Evolutionary conservation across 2,329 filamentous ascomycete genomes (phyloP).

Genomic region (Incumbomyces delicatus): DNA sequence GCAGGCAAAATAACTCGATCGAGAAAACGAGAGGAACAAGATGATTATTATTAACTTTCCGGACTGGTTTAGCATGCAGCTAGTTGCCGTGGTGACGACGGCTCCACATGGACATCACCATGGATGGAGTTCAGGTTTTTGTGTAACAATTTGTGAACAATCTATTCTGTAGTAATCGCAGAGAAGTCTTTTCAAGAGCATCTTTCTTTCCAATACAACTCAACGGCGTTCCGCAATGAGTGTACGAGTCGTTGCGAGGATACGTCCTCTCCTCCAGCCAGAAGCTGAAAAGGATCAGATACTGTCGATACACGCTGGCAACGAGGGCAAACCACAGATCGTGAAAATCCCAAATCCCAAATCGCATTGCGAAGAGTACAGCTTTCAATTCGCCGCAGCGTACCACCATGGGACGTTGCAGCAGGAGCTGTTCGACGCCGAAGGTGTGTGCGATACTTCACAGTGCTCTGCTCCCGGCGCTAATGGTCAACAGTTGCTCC

Average conservation of each 20-base stretch:
- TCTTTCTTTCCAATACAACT: too few relatives aligned
- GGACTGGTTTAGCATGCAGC: too few relatives aligned
- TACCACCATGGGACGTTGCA: conserved; percentile 74
- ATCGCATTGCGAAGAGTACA: conserved; percentile 82
- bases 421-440: conserved; percentile 76
- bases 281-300: conserved; percentile 85
- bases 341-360: conserved; percentile 90
- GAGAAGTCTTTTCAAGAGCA: too few relatives aligned
- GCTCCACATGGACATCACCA: too few relatives aligned
- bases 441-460: conserved; percentile 50
- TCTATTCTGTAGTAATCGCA: too few relatives aligned
- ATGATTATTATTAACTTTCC: too few relatives aligned
- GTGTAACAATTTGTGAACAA: too few relatives aligned
- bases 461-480: background rate
- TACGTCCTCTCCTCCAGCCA: conserved; percentile 75
- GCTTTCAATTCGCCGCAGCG: conserved; percentile 88
- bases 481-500: conserved; percentile 58
- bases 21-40: too few relatives aligned
- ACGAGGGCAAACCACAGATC: conserved; percentile 51
- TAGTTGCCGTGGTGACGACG: too few relatives aligned
- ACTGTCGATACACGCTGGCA: conserved; percentile 53
- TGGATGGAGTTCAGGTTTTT: too few relatives aligned
- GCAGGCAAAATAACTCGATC: too few relatives aligned
- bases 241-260: conserved; percentile 80
- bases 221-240: conserved; percentile 12